Evolutionary conservation across 257 asterid species (phyloP).

Genomic region (Ajuga chamaepitys): DNA sequence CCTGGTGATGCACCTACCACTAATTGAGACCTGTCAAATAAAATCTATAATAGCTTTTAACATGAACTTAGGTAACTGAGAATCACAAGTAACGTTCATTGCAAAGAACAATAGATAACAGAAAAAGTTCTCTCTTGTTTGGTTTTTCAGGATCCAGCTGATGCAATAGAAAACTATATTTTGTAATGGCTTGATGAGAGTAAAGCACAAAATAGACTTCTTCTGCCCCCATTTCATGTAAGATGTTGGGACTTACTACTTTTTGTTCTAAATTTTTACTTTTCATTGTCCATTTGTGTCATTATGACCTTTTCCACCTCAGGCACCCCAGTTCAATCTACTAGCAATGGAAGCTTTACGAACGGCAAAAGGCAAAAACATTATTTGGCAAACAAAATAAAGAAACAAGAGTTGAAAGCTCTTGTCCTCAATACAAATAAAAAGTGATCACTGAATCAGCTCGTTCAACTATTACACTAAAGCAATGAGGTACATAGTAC

Average conservation of each 20-base stretch:
- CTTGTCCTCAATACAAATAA: background rate
- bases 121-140: background rate
- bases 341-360: background rate
- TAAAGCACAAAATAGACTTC: background rate
- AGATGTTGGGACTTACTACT: background rate
- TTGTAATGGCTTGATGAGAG: background rate
- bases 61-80: background rate
- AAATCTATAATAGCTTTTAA: constrained; percentile 7
- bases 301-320: background rate
- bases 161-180: background rate
- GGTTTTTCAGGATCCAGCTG: background rate
- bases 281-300: background rate
- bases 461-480: background rate
- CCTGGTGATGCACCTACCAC: constrained; percentile 21
- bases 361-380: background rate
- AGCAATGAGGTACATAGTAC: background rate
- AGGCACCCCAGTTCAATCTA: background rate
- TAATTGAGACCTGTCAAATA: constrained; percentile 29
- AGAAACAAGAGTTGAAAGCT: background rate
- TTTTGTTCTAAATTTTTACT: background rate
- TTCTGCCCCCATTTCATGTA: background rate
- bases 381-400: background rate
- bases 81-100: background rate
- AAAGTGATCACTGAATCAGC: constrained; percentile 1
- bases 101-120: background rate